Evolutionary conservation across 2,329 filamentous ascomycete species (phyloP).

Genomic region (Blastomyces emzantsi): DNA sequence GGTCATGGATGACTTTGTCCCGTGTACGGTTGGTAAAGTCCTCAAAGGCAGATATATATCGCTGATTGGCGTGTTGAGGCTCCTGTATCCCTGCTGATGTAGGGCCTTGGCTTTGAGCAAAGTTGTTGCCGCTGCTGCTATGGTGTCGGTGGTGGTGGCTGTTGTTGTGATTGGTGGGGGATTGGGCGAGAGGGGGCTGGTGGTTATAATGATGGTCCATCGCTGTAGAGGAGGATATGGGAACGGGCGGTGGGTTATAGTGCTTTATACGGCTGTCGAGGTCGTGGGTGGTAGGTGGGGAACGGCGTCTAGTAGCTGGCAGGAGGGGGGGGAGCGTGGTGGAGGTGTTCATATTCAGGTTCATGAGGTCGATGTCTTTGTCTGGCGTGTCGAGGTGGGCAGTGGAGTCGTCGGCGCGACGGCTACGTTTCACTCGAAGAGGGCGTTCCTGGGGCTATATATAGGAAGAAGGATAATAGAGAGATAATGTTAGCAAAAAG

Average conservation of each 20-base stretch:
- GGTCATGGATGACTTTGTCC: conserved; percentile 13
- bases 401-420: conserved; percentile 28
- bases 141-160: conserved; percentile 4
- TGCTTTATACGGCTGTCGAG: conserved; percentile 9
- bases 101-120: background rate
- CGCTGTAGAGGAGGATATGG: background rate
- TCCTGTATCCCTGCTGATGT: background rate
- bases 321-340: conserved; percentile 26
- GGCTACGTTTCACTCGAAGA: conserved; percentile 36
- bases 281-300: conserved; percentile 23
- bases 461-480: background rate
- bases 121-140: background rate
- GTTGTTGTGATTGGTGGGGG: background rate
- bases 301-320: conserved; percentile 21
- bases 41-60: conserved; percentile 18
- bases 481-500: background rate
- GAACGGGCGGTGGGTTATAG: conserved; percentile 7
- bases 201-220: background rate
- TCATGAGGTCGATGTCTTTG: conserved; percentile 1
- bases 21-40: conserved; percentile 18
- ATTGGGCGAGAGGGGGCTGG: background rate
- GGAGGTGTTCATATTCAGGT: conserved; percentile 13
- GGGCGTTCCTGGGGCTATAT: conserved; percentile 40
- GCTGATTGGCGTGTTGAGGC: background rate
- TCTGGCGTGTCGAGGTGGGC: conserved; percentile 13